These are phyloP conservation scores for Leishmania tarentolae DNA, from an alignment of 208 protist genomes.

Conservation along the genomic window DNA sequence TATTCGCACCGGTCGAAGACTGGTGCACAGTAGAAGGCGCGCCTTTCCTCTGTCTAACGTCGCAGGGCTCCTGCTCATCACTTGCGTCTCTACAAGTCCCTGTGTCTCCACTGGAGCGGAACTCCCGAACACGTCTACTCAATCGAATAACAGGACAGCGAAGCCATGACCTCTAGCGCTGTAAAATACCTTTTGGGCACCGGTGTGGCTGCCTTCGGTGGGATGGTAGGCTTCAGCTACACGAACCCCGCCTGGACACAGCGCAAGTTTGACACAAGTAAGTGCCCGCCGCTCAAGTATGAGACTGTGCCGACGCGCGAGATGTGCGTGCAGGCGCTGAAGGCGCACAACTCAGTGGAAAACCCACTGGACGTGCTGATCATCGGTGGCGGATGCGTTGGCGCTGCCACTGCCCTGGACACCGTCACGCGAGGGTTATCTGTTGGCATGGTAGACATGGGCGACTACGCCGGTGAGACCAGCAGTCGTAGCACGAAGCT, in stretches of 20 bases:
- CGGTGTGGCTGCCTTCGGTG: constrained; percentile 46
- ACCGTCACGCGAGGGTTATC: constrained; percentile 91
- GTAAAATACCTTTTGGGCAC: constrained; percentile 51
- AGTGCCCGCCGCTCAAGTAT: constrained; percentile 46
- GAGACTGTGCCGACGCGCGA: constrained; percentile 53
- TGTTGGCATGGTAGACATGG: constrained; percentile 94
- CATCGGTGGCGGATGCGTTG: constrained; percentile 96
- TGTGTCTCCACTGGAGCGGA: not conserved
- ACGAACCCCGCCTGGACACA: constrained; percentile 83
- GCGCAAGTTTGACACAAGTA: constrained; percentile 55
- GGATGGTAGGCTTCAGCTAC: constrained; percentile 71
- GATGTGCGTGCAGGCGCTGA: constrained; percentile 56
- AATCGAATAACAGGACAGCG: not conserved
- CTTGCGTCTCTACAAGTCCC: not conserved
- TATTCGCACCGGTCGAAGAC: not conserved
- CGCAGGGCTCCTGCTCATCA: not conserved
- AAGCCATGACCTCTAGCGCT: constrained; percentile 35
- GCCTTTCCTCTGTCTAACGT: not conserved
- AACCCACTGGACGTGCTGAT: constrained; percentile 93
- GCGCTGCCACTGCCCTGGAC: constrained; percentile 93
- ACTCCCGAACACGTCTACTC: not conserved
- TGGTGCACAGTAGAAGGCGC: not conserved
- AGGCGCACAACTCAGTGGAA: constrained; percentile 43
- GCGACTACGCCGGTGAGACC: constrained; percentile 96
- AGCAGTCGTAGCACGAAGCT: constrained; percentile 96